These are phyloP conservation scores for Eucalyptus marginata DNA, from an alignment of 345 rosid species.

Conservation along the genomic window DNA sequence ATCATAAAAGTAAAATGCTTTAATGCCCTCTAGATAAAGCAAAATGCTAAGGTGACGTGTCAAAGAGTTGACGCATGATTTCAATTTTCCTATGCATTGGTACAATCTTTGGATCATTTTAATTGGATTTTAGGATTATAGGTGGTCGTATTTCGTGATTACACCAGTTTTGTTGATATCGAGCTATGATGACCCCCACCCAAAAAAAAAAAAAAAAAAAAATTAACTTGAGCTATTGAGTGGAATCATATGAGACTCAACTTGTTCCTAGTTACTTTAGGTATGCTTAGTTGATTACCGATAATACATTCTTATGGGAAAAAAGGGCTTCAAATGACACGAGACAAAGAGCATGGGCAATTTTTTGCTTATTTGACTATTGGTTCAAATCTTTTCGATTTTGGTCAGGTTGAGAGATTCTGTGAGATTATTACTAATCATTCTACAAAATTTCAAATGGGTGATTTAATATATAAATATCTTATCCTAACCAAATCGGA, in stretches of 20 bases:
- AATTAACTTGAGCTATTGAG: neutral
- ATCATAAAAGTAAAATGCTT: neutral
- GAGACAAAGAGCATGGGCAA: neutral
- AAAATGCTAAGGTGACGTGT: neutral
- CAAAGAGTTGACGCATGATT: neutral
- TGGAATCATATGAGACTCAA: neutral
- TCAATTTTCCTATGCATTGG: neutral
- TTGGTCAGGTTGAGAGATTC: neutral
- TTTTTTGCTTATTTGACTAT: neutral
- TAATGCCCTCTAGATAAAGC: neutral
- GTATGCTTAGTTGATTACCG: neutral
- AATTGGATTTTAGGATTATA: neutral
- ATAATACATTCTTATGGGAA: neutral
- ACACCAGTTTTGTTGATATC: neutral
- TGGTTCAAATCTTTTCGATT: neutral
- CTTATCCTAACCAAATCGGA: neutral
- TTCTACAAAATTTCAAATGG: neutral
- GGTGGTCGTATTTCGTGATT: neutral
- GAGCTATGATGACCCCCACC: neutral
- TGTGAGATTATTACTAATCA: neutral
- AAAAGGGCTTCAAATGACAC: neutral
- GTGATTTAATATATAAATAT: neutral
- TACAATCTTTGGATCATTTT: neutral
- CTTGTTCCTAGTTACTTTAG: neutral
- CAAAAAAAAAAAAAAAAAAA: neutral